These are phyloP conservation scores for Massariosphaeria phaeospora DNA, from an alignment of 495 filamentous ascomycete species.

Conservation along the genomic window DNA sequence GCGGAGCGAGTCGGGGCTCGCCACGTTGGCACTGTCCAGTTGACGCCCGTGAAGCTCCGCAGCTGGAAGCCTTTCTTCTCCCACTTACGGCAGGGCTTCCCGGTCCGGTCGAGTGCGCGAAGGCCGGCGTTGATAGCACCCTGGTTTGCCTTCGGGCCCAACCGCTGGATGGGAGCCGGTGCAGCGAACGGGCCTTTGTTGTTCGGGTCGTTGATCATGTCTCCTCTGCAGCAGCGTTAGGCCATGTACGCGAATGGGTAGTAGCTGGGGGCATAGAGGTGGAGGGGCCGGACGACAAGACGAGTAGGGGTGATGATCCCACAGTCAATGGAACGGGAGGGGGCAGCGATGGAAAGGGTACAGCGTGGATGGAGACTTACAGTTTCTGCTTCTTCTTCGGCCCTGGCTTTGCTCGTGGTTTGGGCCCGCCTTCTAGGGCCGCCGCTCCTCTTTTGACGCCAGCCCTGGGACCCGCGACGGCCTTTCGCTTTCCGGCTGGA, in stretches of 20 bases:
- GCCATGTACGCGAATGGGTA: not conserved
- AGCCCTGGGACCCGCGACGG: slow-evolving; percentile 51
- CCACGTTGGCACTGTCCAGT: slow-evolving; percentile 84
- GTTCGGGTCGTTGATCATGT: slow-evolving; percentile 32
- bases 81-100: slow-evolving; percentile 90
- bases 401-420: slow-evolving; percentile 77
- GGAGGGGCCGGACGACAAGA: not conserved
- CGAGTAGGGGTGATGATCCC: not conserved
- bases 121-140: slow-evolving; percentile 96
- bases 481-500: slow-evolving; percentile 54
- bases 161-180: slow-evolving; percentile 57
- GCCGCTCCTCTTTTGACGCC: slow-evolving; percentile 53
- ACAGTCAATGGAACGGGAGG: not conserved
- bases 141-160: slow-evolving; percentile 95
- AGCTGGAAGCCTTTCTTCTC: slow-evolving; percentile 71
- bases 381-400: slow-evolving; percentile 91
- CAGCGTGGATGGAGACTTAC: slow-evolving; percentile 55
- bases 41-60: slow-evolving; percentile 87
- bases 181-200: slow-evolving; percentile 25
- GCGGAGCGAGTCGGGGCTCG: slow-evolving; percentile 57
- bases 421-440: slow-evolving; percentile 50
- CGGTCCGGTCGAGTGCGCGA: slow-evolving; percentile 83
- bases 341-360: not conserved
- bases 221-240: slow-evolving; percentile 29
- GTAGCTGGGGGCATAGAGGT: not conserved